Base-by-base conservation (phyloP, 768 basidiomycete species). In the Suillus bovinus region DNA sequence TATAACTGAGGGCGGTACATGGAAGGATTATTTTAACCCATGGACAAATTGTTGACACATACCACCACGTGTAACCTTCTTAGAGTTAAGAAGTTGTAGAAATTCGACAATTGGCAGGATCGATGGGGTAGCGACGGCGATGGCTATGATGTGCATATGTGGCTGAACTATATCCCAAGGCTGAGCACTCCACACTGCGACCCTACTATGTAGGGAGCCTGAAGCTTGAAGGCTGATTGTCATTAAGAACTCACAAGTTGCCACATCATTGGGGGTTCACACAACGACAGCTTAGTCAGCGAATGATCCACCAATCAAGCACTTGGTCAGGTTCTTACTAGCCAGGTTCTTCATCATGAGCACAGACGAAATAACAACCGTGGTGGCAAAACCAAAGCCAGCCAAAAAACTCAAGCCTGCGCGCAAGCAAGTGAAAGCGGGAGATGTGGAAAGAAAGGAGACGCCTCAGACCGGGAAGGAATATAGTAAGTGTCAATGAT, bases 391-490 rank as follows among this genome's bases (percentile, higher is more conserved):
- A 58, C 63, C 67, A 59, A 76, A 71, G 60, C 72, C 72, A 17
- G 36, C 65, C 39, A 93, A 90, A 74, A 94, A 93, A 71, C 80
- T 93, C 16, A 90, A 90, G 68, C 96, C 96, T 5, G 95, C 95
- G n/a, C 80, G 94, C 55, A 94, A 96, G 70, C 95, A 98, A 70
- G 94, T 98, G 14, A 90, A 91, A 67, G 79, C 91, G 1, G 95
- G 94, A 41, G 90, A 96, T 68, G 91, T 96, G 20, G 92, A 92
- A 66, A 94, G 93, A 77, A 87, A 85, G 56, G 94, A 95, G 72
- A 86, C 90, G 0, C 85, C 88, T 10, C 95, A 98, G 76, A 93
- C 94, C 0, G 95, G 95, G 55, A 96, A 96, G 75, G 95, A 97
- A 73, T 97, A 96, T 78, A 98, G 95, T 96, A 68, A 69, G 90